Evolutionary conservation across 495 filamentous ascomycete species (phyloP).

Genomic region (Friedmanniomyces simplex): DNA sequence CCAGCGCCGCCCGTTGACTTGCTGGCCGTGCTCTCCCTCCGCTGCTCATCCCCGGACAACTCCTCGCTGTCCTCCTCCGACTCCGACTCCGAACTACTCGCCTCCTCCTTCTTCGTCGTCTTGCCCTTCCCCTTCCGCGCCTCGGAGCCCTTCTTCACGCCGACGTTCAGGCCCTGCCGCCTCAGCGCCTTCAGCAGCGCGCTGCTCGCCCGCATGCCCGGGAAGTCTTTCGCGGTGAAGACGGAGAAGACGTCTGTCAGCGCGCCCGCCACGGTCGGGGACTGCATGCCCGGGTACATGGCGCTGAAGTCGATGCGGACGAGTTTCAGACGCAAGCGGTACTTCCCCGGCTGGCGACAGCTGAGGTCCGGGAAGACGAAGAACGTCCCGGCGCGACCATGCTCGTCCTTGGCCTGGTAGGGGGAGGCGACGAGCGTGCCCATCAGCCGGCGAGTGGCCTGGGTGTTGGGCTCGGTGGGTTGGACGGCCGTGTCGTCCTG

Average conservation of each 20-base stretch:
- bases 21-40: neutral
- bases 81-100: conserved; percentile 30
- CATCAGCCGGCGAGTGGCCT: conserved; percentile 56
- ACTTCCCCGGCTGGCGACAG: conserved; percentile 74
- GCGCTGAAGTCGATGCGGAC: conserved; percentile 60
- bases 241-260: conserved; percentile 78
- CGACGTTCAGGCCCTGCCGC: conserved; percentile 64
- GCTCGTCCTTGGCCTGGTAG: conserved; percentile 58
- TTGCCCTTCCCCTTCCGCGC: conserved; percentile 36
- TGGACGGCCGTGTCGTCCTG: conserved; percentile 47
- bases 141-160: conserved; percentile 75
- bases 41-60: conserved; percentile 18
- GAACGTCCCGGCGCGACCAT: conserved; percentile 64
- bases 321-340: conserved; percentile 75
- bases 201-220: conserved; percentile 75
- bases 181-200: conserved; percentile 58
- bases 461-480: conserved; percentile 28
- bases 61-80: conserved; percentile 40
- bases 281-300: conserved; percentile 37
- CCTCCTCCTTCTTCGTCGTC: conserved; percentile 34
- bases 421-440: conserved; percentile 67
- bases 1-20: neutral
- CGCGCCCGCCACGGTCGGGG: conserved; percentile 52
- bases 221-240: conserved; percentile 93
- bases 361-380: conserved; percentile 94